Percentiles rank a stretch among this genome's conserved stretches.
Evolutionary conservation across 495 filamentous ascomycete species (phyloP).

Genomic region (Aspergillus taichungensis): DNA sequence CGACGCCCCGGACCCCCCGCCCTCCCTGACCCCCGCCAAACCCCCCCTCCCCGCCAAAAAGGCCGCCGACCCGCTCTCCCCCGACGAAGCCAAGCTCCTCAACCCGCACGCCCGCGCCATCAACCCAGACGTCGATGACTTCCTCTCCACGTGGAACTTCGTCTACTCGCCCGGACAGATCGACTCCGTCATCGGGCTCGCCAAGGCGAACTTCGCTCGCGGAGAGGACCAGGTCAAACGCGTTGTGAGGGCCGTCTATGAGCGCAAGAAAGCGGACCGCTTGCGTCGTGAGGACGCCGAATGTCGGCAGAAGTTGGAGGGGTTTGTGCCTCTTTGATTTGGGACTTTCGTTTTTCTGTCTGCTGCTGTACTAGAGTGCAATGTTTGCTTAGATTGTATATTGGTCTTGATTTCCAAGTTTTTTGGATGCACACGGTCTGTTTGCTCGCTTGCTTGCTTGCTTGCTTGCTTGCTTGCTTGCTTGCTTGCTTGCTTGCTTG

Average conservation of each 20-base stretch:
- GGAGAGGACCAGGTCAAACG: slow-evolving; percentile 65
- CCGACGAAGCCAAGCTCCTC: slow-evolving; percentile 14
- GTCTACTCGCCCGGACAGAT: slow-evolving; percentile 83
- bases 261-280: slow-evolving; percentile 70
- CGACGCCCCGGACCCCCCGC: slow-evolving; percentile 25
- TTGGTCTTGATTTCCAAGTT: too few species aligned
- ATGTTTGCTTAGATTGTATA: too few species aligned
- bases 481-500: too few species aligned
- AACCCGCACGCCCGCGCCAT: slow-evolving; percentile 57
- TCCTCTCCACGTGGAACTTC: slow-evolving; percentile 96
- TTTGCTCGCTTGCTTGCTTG: too few species aligned
- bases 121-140: slow-evolving; percentile 70
- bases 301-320: slow-evolving; percentile 30
- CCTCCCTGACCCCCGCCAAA: slow-evolving; percentile 13
- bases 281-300: slow-evolving; percentile 48
- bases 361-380: too few species aligned
- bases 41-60: slow-evolving; percentile 16
- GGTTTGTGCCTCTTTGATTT: slow-evolving; percentile 30
- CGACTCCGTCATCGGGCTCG: slow-evolving; percentile 70
- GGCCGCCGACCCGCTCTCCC: slow-evolving; percentile 3
- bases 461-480: too few species aligned
- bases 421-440: too few species aligned
- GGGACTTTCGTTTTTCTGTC: too few species aligned
- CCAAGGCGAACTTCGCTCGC: slow-evolving; percentile 77
- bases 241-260: slow-evolving; percentile 84